These are phyloP conservation scores for Myxozyma vanderwaltii DNA, from an alignment of 805 yeast species.

Conservation along the genomic window DNA sequence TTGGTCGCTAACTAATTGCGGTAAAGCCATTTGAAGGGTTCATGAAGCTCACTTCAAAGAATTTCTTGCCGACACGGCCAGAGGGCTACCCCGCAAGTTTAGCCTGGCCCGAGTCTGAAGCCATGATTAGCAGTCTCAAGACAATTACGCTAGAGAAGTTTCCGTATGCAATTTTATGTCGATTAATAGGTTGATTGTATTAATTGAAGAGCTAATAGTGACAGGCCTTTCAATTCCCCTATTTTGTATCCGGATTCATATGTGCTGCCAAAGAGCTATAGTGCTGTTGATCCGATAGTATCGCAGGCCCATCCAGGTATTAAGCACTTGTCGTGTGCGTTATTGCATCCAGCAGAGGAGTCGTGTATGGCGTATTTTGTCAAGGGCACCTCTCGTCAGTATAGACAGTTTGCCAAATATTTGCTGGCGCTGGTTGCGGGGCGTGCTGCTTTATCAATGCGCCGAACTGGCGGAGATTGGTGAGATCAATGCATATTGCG, in stretches of 20 bases:
- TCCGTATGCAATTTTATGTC: constrained; percentile 36
- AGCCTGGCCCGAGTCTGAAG: constrained; percentile 42
- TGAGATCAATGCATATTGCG: background rate
- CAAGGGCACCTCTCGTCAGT: constrained; percentile 11
- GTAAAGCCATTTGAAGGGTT: constrained; percentile 37
- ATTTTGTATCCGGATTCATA: constrained; percentile 33
- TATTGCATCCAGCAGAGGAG: constrained; percentile 29
- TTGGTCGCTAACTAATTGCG: too few species aligned
- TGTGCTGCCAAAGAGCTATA: constrained; percentile 25
- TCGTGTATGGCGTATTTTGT: constrained; percentile 27
- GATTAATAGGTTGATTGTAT: background rate
- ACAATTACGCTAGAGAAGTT: constrained; percentile 40
- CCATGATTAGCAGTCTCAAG: constrained; percentile 41
- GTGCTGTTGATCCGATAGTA: constrained; percentile 28
- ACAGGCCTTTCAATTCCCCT: constrained; percentile 34
- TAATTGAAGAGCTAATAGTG: background rate
- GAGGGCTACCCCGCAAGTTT: constrained; percentile 37
- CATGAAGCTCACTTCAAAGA: constrained; percentile 39
- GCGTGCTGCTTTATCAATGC: background rate
- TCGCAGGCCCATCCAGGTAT: constrained; percentile 34
- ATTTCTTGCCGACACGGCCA: constrained; percentile 41
- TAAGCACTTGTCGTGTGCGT: constrained; percentile 27
- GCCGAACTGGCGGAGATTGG: background rate
- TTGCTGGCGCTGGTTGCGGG: constrained; percentile 17
- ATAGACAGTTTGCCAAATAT: constrained; percentile 17